Percentiles rank a stretch among this genome's conserved stretches.
phyloP scores from a whole-genome alignment of 805 yeast genomes.

The Crinitomyces ghanaensis region DNA sequence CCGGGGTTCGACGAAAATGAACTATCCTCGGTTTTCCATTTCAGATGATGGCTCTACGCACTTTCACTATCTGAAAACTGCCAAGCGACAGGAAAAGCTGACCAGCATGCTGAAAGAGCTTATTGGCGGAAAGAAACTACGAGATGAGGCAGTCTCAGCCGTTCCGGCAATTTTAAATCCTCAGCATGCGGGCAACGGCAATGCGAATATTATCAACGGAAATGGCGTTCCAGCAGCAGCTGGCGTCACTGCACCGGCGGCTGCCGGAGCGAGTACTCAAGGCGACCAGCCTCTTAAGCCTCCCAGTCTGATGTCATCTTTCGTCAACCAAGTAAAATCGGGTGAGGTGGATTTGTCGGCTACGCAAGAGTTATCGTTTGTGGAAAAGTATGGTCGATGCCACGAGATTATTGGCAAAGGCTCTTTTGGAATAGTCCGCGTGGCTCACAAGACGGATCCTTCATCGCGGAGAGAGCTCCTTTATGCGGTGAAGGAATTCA shows the following conservation, averaged over 20 bases:
- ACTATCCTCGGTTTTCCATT: slow-evolving; percentile 17
- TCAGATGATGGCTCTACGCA: slow-evolving; percentile 49
- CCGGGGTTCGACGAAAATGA: neutral
- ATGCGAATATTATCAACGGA: slow-evolving; percentile 4
- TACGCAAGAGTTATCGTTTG: slow-evolving; percentile 42
- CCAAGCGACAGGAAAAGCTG: slow-evolving; percentile 37
- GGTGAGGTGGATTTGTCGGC: slow-evolving; percentile 10
- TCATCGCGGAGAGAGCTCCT: slow-evolving; percentile 30
- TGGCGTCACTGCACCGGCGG: neutral
- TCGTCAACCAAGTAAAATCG: slow-evolving; percentile 12
- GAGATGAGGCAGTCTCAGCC: slow-evolving; percentile 12
- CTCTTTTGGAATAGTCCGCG: slow-evolving; percentile 82
- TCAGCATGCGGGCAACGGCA: neutral
- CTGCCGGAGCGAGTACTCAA: neutral
- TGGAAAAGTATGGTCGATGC: slow-evolving; percentile 85
- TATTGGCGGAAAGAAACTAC: slow-evolving; percentile 11
- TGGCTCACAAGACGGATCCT: slow-evolving; percentile 52
- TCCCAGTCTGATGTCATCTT: slow-evolving; percentile 16
- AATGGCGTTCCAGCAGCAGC: slow-evolving; percentile 1
- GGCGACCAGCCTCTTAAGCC: slow-evolving; percentile 8
- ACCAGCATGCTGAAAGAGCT: slow-evolving; percentile 14
- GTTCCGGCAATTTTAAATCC: slow-evolving; percentile 5
- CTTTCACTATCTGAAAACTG: slow-evolving; percentile 63
- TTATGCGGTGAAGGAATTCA: slow-evolving; percentile 68
- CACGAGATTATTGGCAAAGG: slow-evolving; percentile 90